phyloP scores from a whole-genome alignment of 2,329 filamentous ascomycete genomes.

The Hypoxylon sp. region DNA sequence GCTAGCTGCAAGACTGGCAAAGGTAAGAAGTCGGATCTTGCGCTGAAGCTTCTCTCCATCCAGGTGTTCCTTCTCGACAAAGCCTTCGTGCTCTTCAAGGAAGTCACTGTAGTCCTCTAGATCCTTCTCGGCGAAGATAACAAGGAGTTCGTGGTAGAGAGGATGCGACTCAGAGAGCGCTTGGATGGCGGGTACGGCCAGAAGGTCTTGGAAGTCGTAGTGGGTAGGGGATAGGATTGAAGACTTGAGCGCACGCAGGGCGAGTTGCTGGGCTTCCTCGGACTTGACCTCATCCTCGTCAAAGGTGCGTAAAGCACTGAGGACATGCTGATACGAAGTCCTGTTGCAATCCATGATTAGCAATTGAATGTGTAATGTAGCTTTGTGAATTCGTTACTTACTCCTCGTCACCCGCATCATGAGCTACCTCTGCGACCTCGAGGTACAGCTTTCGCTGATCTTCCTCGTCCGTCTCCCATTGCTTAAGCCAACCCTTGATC shows the following conservation, averaged over 20 bases:
- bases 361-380: constrained; percentile 4
- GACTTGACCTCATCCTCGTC: constrained; percentile 71
- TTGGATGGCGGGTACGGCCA: constrained; percentile 86
- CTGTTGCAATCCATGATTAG: constrained; percentile 53
- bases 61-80: constrained; percentile 81
- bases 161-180: constrained; percentile 87
- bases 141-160: constrained; percentile 90
- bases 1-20: constrained; percentile 88
- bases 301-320: constrained; percentile 74
- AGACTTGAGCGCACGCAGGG: constrained; percentile 70
- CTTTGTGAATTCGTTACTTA: constrained; percentile 62
- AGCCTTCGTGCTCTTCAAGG: constrained; percentile 89
- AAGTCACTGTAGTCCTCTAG: constrained; percentile 97
- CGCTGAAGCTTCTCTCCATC: constrained; percentile 83
- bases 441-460: constrained; percentile 89
- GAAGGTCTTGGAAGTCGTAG: constrained; percentile 85
- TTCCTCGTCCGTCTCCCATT: constrained; percentile 87
- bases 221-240: constrained; percentile 68
- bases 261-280: constrained; percentile 72
- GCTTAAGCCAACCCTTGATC: constrained; percentile 84
- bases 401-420: constrained; percentile 82
- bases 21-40: constrained; percentile 96
- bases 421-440: constrained; percentile 84
- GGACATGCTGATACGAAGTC: constrained; percentile 76
- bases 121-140: constrained; percentile 94